Conservation (phyloP, 1,139 yeast species). For the Yamadazyma aaseri region DNA sequence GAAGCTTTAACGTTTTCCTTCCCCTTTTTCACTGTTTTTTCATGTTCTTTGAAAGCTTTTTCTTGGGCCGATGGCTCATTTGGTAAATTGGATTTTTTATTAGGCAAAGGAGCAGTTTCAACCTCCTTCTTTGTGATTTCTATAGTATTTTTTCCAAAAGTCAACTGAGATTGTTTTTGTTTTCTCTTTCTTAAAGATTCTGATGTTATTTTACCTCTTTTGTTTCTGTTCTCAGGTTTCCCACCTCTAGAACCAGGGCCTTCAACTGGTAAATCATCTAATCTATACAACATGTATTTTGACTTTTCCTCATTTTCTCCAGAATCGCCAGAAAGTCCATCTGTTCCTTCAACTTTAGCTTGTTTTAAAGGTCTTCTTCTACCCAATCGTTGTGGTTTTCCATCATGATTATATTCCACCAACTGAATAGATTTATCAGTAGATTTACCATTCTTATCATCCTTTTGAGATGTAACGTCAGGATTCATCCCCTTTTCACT, state of each 20-base stretch:
- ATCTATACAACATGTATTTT: slow-evolving; percentile 34
- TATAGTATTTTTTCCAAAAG: slow-evolving; percentile 10
- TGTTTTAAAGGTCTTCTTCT: slow-evolving; percentile 26
- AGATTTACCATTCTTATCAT: slow-evolving; percentile 4
- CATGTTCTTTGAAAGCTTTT: slow-evolving; percentile 1
- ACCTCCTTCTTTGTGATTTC: background rate
- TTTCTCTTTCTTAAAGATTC: slow-evolving; percentile 21
- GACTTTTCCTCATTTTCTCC: slow-evolving; percentile 32
- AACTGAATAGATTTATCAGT: slow-evolving; percentile 15
- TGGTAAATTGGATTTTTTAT: background rate
- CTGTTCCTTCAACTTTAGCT: slow-evolving; percentile 12
- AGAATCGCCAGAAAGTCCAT: slow-evolving; percentile 23
- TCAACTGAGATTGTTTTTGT: slow-evolving; percentile 20
- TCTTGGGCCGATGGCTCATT: background rate
- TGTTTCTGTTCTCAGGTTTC: slow-evolving; percentile 20
- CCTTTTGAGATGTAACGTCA: background rate
- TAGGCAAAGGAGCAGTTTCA: background rate
- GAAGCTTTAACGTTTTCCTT: background rate
- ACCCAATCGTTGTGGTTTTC: slow-evolving; percentile 34
- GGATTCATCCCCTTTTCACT: background rate
- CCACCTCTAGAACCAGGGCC: slow-evolving; percentile 51
- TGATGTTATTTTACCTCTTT: slow-evolving; percentile 30
- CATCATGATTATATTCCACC: slow-evolving; percentile 36
- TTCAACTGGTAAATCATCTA: slow-evolving; percentile 37
- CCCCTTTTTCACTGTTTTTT: background rate